Percentiles rank a stretch among this genome's conserved stretches.
Evolutionary conservation across 305 asterid genomes (phyloP).

Genomic region (Euphrasia arctica): DNA sequence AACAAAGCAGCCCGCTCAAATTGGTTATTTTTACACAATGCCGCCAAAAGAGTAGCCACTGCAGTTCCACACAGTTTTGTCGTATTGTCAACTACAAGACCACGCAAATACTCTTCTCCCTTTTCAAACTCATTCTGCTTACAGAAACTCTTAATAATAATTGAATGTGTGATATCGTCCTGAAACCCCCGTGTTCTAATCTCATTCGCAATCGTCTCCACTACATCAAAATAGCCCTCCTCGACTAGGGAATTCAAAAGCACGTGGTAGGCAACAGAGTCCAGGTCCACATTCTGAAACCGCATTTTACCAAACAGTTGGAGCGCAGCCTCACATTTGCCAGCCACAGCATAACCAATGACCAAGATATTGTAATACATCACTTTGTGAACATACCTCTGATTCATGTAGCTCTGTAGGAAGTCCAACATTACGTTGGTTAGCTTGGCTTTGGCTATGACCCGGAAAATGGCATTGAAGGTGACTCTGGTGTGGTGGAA

Average conservation of each 20-base stretch:
- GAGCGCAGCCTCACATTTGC: slow-evolving; percentile 57
- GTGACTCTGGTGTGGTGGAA: slow-evolving; percentile 63
- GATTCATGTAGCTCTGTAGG: slow-evolving; percentile 34
- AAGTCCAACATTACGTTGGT: slow-evolving; percentile 48
- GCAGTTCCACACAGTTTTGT: slow-evolving; percentile 37
- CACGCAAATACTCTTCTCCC: slow-evolving; percentile 48
- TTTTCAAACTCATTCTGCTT: slow-evolving; percentile 44
- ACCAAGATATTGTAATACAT: slow-evolving; percentile 47
- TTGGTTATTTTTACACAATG: slow-evolving; percentile 51
- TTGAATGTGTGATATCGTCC: slow-evolving; percentile 47
- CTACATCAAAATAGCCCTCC: slow-evolving; percentile 47
- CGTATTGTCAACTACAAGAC: slow-evolving; percentile 30
- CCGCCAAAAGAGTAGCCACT: slow-evolving; percentile 50
- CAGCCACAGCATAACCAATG: slow-evolving; percentile 65
- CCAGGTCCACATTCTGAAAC: slow-evolving; percentile 54
- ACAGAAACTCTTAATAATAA: slow-evolving; percentile 52
- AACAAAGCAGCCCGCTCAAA: slow-evolving; percentile 49
- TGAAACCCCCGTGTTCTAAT: slow-evolving; percentile 47
- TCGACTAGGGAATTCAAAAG: slow-evolving; percentile 66
- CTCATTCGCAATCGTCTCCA: slow-evolving; percentile 42
- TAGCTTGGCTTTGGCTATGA: slow-evolving; percentile 45
- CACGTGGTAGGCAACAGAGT: slow-evolving; percentile 50
- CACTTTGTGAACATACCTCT: slow-evolving; percentile 30
- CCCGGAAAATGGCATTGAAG: slow-evolving; percentile 53
- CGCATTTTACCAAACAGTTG: slow-evolving; percentile 72